Percentiles rank a stretch among this genome's conserved stretches.
phyloP scores from a whole-genome alignment of 2,329 filamentous ascomycete genomes.

The Penicillium sp. region DNA sequence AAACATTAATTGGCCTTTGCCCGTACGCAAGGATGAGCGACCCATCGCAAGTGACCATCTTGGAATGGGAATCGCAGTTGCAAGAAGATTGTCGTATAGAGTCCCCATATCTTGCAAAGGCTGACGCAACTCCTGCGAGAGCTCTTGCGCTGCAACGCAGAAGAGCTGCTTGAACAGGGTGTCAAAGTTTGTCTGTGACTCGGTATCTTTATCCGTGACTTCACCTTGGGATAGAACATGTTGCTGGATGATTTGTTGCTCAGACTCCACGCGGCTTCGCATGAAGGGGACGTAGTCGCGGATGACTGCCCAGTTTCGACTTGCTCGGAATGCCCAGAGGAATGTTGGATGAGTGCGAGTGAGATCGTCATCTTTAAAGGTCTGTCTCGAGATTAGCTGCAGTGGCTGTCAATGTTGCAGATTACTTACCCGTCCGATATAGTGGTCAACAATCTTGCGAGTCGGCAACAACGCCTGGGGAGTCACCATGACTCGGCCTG shows the following conservation, averaged over 20 bases:
- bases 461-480: conserved; percentile 41
- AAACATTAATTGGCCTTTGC: conserved; percentile 74
- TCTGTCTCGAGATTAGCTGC: conserved; percentile 28
- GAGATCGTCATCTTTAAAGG: conserved; percentile 69
- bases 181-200: conserved; percentile 63
- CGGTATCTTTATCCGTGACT: conserved; percentile 40
- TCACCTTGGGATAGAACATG: conserved; percentile 44
- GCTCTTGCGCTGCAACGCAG: conserved; percentile 68
- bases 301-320: conserved; percentile 68
- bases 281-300: conserved; percentile 64
- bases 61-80: conserved; percentile 50
- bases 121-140: conserved; percentile 62
- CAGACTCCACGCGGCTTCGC: conserved; percentile 59
- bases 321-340: conserved; percentile 79
- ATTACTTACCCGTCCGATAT: conserved; percentile 55
- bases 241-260: conserved; percentile 44
- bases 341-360: conserved; percentile 71
- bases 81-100: conserved; percentile 69
- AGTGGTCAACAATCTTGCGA: conserved; percentile 71
- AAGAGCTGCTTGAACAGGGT: conserved; percentile 76
- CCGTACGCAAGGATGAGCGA: conserved; percentile 34
- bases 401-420: not conserved
- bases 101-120: conserved; percentile 59
- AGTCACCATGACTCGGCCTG: conserved; percentile 44
- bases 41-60: conserved; percentile 26